phyloP scores from a whole-genome alignment of 331 rosid genomes.

The Stylosanthes scabra region DNA sequence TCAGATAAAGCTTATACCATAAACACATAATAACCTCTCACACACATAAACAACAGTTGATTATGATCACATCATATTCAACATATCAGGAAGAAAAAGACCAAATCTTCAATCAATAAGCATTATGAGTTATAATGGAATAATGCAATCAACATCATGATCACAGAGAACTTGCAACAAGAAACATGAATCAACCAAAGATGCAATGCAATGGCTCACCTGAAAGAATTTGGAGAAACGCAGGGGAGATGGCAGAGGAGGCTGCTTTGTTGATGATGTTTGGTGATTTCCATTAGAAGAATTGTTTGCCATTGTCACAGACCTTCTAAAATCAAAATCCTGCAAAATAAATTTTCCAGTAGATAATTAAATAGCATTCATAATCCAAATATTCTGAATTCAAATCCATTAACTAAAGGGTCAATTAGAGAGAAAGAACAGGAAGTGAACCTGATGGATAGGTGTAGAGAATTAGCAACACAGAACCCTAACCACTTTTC shows the following conservation, averaged over 20 bases:
- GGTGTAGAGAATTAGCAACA: constrained; percentile 34
- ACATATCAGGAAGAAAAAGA: no score
- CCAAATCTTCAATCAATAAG: no score
- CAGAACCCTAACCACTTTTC: constrained; percentile 43
- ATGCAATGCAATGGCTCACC: constrained; percentile 42
- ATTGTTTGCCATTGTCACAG: constrained; percentile 53
- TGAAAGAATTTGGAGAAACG: constrained; percentile 75
- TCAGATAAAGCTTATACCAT: no score
- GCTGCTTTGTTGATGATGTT: constrained; percentile 56
- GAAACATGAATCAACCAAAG: constrained; percentile 4
- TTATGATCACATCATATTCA: no score
- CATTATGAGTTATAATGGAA: no score
- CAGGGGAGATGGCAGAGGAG: constrained; percentile 75
- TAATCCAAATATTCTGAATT: neutral
- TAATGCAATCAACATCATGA: constrained; percentile 1
- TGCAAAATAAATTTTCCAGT: constrained; percentile 34
- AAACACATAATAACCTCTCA: no score
- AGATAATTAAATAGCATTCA: neutral
- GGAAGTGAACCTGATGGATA: constrained; percentile 21
- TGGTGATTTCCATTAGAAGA: constrained; percentile 57
- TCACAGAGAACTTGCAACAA: neutral
- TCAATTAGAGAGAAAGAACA: no score
- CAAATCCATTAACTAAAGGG: neutral
- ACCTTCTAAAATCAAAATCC: constrained; percentile 40
- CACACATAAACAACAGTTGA: no score